phyloP scores from a whole-genome alignment of 805 yeast species.

The Cyberlindnera subsufficiens region DNA sequence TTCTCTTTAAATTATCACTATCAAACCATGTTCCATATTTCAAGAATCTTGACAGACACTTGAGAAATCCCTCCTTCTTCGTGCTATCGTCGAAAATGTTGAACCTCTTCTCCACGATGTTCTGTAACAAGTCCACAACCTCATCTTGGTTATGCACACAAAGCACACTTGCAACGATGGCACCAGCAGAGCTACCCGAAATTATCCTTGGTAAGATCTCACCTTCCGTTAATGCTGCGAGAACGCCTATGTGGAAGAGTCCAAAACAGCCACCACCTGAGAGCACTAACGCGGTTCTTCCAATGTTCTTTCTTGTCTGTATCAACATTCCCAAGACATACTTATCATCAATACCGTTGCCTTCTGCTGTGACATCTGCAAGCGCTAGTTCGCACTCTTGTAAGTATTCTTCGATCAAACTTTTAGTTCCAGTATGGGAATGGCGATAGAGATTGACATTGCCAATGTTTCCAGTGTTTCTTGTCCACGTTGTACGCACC shows the following conservation, averaged over 20 bases:
- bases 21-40: constrained; percentile 91
- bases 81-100: constrained; percentile 40
- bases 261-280: constrained; percentile 98
- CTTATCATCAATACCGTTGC: constrained; percentile 48
- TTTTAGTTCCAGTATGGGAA: constrained; percentile 81
- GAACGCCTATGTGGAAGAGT: constrained; percentile 84
- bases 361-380: constrained; percentile 15
- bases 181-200: constrained; percentile 95
- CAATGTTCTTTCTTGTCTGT: constrained; percentile 87
- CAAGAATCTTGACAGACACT: constrained; percentile 52
- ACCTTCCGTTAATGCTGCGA: constrained; percentile 69
- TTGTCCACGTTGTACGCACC: constrained; percentile 76
- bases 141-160: constrained; percentile 79
- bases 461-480: constrained; percentile 86
- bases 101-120: constrained; percentile 38
- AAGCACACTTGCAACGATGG: constrained; percentile 84
- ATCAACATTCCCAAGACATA: constrained; percentile 72
- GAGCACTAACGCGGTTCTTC: constrained; percentile 89
- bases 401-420: constrained; percentile 75
- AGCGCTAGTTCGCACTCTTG: constrained; percentile 63
- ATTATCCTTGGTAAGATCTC: constrained; percentile 79
- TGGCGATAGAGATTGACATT: constrained; percentile 71
- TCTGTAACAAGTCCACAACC: constrained; percentile 45
- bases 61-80: constrained; percentile 37
- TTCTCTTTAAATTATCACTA: constrained; percentile 58